Evolutionary conservation across 768 basidiomycete species (phyloP).

Genomic region (Tricholoma saponaceum): DNA sequence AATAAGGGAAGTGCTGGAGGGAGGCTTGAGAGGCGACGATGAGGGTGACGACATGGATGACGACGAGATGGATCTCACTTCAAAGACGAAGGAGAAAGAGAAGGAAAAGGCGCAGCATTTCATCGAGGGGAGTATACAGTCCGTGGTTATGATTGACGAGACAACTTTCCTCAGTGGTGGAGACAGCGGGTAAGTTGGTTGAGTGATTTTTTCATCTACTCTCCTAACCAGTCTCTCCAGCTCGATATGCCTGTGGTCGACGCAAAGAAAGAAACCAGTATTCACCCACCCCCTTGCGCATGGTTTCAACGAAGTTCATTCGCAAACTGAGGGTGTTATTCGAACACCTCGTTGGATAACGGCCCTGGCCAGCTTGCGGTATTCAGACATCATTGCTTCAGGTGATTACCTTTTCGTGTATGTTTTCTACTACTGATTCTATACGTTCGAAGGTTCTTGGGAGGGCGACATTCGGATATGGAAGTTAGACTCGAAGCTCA

Average conservation of each 20-base stretch:
- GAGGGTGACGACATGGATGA: conserved; percentile 40
- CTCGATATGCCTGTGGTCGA: conserved; percentile 91
- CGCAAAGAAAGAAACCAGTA: conserved; percentile 90
- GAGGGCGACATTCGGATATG: conserved; percentile 88
- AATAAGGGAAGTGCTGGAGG: conserved; percentile 77
- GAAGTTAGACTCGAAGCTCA: conserved; percentile 79
- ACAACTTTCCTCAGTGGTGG: conserved; percentile 90
- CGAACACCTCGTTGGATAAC: conserved; percentile 90
- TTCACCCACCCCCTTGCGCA: conserved; percentile 86
- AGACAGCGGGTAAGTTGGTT: conserved; percentile 78
- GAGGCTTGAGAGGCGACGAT: conserved; percentile 60
- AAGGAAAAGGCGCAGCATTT: conserved; percentile 43
- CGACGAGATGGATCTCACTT: conserved; percentile 18
- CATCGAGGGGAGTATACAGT: conserved; percentile 89
- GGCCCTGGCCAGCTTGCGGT: conserved; percentile 73
- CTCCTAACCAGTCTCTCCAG: conserved; percentile 33
- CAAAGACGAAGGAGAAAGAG: conserved; percentile 26
- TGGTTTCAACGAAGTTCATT: conserved; percentile 69
- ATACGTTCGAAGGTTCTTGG: conserved; percentile 71
- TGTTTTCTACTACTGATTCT: background rate
- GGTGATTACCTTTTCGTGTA: conserved; percentile 39
- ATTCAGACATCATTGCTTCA: conserved; percentile 88
- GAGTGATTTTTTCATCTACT: background rate
- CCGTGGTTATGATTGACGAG: conserved; percentile 94
- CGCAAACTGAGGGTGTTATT: conserved; percentile 71